These are phyloP conservation scores for Aspergillus caelatus DNA, from an alignment of 2,329 filamentous ascomycete species.

Conservation along the genomic window DNA sequence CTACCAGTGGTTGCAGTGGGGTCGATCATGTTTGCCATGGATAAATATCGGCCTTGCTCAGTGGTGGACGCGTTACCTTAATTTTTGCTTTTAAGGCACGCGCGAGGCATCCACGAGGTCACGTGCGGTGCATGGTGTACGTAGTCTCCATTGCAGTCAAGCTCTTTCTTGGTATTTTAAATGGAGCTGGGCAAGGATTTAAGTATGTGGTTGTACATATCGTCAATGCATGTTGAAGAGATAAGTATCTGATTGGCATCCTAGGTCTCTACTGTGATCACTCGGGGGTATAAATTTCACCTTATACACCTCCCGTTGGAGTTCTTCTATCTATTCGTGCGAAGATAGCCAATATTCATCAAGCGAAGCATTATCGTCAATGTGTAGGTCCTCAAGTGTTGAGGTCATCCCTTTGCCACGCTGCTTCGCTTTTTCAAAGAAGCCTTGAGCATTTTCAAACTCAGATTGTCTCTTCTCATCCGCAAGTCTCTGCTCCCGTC, in stretches of 20 bases:
- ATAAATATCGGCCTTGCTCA: conserved; percentile 2
- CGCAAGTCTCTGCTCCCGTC: conserved; percentile 36
- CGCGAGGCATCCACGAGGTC: conserved; percentile 34
- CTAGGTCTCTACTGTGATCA: neutral
- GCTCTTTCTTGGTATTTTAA: neutral
- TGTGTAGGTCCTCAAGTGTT: conserved; percentile 33
- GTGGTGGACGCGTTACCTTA: conserved; percentile 11
- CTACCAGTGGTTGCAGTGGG: conserved; percentile 2
- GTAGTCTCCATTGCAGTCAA: neutral
- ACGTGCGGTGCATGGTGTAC: conserved; percentile 23
- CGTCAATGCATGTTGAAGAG: neutral
- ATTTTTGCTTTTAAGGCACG: conserved; percentile 19
- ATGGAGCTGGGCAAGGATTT: neutral
- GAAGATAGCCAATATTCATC: neutral
- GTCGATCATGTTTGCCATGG: conserved; percentile 6
- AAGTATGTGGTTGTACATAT: neutral
- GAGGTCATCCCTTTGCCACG: conserved; percentile 34
- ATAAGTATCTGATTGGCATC: neutral
- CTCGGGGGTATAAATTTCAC: neutral
- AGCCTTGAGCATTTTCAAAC: conserved; percentile 34
- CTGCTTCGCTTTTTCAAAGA: conserved; percentile 37
- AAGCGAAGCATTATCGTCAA: conserved; percentile 22
- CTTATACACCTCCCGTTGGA: neutral
- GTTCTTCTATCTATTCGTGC: neutral
- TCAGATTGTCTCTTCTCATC: conserved; percentile 37